phyloP scores from a whole-genome alignment of 106 monocot genomes.

The Iris macrosiphon region DNA sequence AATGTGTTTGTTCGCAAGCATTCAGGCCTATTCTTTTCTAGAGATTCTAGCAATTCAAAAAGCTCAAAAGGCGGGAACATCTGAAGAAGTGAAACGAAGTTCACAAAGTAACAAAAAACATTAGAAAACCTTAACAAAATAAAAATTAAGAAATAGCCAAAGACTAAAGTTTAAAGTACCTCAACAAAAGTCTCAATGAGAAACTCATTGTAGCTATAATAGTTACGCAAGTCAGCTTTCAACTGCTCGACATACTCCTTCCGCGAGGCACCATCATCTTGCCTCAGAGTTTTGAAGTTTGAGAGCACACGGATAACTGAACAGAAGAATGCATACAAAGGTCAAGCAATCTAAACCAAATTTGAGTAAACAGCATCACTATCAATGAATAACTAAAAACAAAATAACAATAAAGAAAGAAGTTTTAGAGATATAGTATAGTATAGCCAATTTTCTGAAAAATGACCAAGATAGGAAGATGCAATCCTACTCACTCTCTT shows the following conservation, averaged over 20 bases:
- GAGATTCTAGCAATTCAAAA: conserved; percentile 75
- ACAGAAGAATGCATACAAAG: not conserved
- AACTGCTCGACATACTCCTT: conserved; percentile 79
- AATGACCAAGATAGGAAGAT: too few species aligned
- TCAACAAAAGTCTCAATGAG: conserved; percentile 69
- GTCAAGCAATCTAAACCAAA: not conserved
- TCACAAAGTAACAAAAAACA: not conserved
- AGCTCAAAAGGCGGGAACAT: conserved; percentile 82
- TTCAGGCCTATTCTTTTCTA: conserved; percentile 78
- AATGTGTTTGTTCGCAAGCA: conserved; percentile 83
- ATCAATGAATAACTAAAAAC: too few species aligned
- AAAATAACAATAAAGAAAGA: not conserved
- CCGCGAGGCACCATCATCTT: conserved; percentile 59
- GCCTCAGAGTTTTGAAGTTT: conserved; percentile 69
- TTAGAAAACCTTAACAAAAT: not conserved
- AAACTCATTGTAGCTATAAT: conserved; percentile 96
- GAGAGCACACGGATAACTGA: conserved; percentile 76
- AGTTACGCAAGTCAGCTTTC: conserved; percentile 60
- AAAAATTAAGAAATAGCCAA: conserved; percentile 1
- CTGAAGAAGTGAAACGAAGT: conserved; percentile 30
- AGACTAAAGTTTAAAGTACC: conserved; percentile 19
- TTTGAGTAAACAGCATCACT: too few species aligned
- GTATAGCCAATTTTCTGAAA: too few species aligned
- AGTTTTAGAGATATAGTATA: too few species aligned
- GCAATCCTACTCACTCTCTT: conserved; percentile 51